These are phyloP conservation scores for Ceratocystis colombiana DNA, from an alignment of 2,329 filamentous ascomycete genomes.

Conservation along the genomic window DNA sequence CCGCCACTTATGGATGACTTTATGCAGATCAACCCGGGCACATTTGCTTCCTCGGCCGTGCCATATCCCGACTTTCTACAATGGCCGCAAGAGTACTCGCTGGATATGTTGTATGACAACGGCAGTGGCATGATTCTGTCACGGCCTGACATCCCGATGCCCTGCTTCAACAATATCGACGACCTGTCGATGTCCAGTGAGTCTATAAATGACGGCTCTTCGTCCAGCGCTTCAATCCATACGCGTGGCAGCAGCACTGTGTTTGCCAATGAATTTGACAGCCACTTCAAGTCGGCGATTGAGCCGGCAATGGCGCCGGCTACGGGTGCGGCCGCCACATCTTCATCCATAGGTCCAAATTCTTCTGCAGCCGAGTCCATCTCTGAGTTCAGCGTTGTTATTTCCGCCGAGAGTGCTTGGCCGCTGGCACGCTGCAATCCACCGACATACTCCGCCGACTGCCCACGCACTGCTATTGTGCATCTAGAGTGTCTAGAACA, in stretches of 20 bases:
- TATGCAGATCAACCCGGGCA: conserved; percentile 33
- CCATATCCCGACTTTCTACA: conserved; percentile 38
- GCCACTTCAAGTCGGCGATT: conserved; percentile 31
- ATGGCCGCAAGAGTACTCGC: conserved; percentile 36
- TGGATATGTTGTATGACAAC: conserved; percentile 38
- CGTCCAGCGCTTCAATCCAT: conserved; percentile 38
- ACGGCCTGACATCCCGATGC: conserved; percentile 33
- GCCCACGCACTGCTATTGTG: conserved; percentile 42
- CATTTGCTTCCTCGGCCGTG: conserved; percentile 33
- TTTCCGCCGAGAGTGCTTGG: conserved; percentile 43
- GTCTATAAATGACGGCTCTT: conserved; percentile 30
- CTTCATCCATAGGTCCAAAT: neutral
- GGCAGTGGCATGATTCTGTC: conserved; percentile 29
- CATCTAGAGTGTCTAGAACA: conserved; percentile 44
- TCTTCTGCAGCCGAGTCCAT: conserved; percentile 24
- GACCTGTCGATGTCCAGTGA: conserved; percentile 31
- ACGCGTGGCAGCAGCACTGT: conserved; percentile 42
- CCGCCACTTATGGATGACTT: conserved; percentile 35
- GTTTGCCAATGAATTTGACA: conserved; percentile 36
- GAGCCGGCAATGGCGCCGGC: conserved; percentile 27
- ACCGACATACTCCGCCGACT: conserved; percentile 37
- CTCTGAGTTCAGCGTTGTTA: conserved; percentile 40
- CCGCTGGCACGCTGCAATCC: conserved; percentile 44
- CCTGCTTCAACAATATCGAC: conserved; percentile 35
- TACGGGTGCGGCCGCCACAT: conserved; percentile 29